Base-by-base conservation (phyloP, 352 stramenopile genomes). In the Globisporangium megalacanthum region DNA sequence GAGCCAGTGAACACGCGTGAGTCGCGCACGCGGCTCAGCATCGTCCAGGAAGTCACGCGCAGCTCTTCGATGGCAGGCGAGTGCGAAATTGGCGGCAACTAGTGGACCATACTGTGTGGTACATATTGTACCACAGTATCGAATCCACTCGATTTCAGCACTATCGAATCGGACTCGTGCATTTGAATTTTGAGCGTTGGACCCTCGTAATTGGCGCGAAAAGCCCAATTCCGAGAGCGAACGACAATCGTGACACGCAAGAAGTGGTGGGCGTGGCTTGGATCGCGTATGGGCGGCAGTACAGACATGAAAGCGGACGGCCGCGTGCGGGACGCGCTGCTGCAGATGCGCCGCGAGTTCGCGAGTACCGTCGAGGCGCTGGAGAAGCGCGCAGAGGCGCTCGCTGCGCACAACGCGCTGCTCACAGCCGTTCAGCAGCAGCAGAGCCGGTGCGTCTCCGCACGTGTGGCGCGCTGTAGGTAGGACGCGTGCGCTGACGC, bases 321-420 rank as follows among this genome's bases (percentile, higher is more conserved):
- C 31, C 64, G 77, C 53, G 84, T 87, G 66, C 74, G 77, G 29
- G 68, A 77, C 11, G 48, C 86, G 47, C 29, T 87, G 60, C 51
- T 63, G 55, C 72, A 83, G 64, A 75, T 91, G 63, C 78, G 86
- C 73, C 64, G 54, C 65, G 80, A 89, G 60, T 89, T 86, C 45
- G 29, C 61, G 49, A 73, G 73, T 44, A 73, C 79, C 0, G 71
- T 84, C 8, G 31, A 57, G 20, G 77, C 80, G 33, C 56, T 89
- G 25, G 80, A 91, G 68, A 77, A 81, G 60, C 78, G 85, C 50
- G 59, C 83, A 22, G 48, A 60, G 51, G 54, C 65, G 1, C 66
- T 91, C 17, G 64, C 69, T 39, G 54, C 61, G 33, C 80, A 86
- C 66, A 86, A 91, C 54, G 65, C 69, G 45, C 61, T 83, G 49